These are phyloP conservation scores for Fusarium chaquense DNA, from an alignment of 2,329 filamentous ascomycete genomes.

Conservation along the genomic window DNA sequence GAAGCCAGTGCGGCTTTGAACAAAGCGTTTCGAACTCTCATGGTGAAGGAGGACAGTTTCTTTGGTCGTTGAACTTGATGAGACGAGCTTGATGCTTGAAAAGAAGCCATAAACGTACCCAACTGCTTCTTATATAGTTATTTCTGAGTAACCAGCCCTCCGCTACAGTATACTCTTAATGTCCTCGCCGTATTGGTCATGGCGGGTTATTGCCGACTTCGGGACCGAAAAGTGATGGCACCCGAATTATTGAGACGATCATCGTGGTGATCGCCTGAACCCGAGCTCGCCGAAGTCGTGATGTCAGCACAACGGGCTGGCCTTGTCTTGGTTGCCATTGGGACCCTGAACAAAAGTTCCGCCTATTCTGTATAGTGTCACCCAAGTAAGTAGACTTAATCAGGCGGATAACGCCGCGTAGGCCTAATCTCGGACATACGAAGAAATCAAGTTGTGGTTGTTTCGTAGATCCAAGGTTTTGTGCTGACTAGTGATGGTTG, in stretches of 20 bases:
- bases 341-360: conserved; percentile 4
- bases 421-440: neutral
- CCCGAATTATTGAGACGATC: neutral
- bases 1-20: conserved; percentile 8
- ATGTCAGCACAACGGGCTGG: conserved; percentile 1
- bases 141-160: neutral
- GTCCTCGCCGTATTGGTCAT: neutral
- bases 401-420: neutral
- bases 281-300: conserved; percentile 7
- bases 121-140: neutral
- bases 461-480: neutral
- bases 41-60: neutral
- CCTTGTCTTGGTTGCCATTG: neutral
- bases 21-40: neutral
- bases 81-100: neutral
- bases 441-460: neutral
- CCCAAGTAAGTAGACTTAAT: neutral
- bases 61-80: neutral
- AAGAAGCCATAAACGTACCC: neutral
- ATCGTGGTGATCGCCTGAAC: neutral
- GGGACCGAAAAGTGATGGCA: neutral
- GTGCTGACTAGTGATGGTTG: neutral
- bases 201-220: neutral
- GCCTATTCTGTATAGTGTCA: neutral
- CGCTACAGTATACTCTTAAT: neutral